phyloP scores from a whole-genome alignment of 805 yeast species.

The Candida coquimbonensis region DNA sequence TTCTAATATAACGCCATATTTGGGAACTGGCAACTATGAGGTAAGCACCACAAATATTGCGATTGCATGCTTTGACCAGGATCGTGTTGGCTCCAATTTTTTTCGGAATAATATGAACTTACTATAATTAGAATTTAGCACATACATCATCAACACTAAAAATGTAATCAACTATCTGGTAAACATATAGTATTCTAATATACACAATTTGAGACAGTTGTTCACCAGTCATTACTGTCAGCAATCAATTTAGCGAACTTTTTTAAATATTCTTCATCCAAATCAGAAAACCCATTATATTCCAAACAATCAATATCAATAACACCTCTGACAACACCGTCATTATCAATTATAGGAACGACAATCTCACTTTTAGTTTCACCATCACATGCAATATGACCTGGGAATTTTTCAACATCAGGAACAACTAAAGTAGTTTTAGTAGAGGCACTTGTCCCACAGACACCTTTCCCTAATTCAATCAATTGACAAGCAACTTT shows the following conservation, averaged over 20 bases:
- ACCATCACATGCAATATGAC: slow-evolving; percentile 97
- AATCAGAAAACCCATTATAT: slow-evolving; percentile 56
- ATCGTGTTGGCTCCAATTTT: too few species aligned
- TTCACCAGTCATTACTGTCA: slow-evolving; percentile 44
- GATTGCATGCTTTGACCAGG: too few species aligned
- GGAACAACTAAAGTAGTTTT: slow-evolving; percentile 64
- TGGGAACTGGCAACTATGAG: too few species aligned
- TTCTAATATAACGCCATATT: too few species aligned
- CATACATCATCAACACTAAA: too few species aligned
- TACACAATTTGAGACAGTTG: not conserved
- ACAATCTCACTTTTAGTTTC: slow-evolving; percentile 91
- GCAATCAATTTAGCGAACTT: slow-evolving; percentile 46
- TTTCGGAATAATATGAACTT: too few species aligned
- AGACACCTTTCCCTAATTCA: slow-evolving; percentile 76
- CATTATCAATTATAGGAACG: slow-evolving; percentile 57
- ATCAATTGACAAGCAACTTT: slow-evolving; percentile 93
- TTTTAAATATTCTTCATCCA: slow-evolving; percentile 56
- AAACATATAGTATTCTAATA: not conserved
- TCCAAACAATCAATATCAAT: slow-evolving; percentile 78
- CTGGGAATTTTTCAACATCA: slow-evolving; percentile 74
- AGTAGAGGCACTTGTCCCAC: slow-evolving; percentile 73
- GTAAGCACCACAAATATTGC: too few species aligned
- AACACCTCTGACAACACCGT: slow-evolving; percentile 55
- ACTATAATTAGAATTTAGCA: too few species aligned
- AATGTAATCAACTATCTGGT: too few species aligned